Evolutionary conservation across 495 filamentous ascomycete species (phyloP).

Genomic region (Hypomontagnella monticulosa): DNA sequence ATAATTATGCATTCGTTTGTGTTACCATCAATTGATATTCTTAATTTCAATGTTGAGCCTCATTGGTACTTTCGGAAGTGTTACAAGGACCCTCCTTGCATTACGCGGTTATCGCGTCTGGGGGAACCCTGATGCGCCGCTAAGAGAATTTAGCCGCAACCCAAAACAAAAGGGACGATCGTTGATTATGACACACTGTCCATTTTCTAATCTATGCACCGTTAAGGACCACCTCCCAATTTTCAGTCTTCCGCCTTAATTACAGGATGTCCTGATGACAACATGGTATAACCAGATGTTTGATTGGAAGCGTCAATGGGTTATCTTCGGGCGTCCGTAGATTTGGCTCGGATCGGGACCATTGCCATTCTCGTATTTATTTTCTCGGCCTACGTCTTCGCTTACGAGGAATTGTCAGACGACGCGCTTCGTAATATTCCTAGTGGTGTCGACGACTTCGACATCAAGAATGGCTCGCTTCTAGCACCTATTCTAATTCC

Average conservation of each 20-base stretch:
- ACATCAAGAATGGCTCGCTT: conserved; percentile 71
- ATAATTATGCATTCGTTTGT: too few species aligned
- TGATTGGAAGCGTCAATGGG: conserved; percentile 17
- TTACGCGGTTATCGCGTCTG: too few species aligned
- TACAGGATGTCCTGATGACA: conserved; percentile 13
- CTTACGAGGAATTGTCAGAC: conserved; percentile 81
- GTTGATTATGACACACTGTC: conserved; percentile 7
- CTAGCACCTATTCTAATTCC: conserved; percentile 83
- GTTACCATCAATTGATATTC: too few species aligned
- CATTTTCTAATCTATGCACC: conserved; percentile 2
- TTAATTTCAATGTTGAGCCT: too few species aligned
- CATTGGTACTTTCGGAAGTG: too few species aligned
- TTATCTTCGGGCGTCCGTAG: conserved; percentile 20
- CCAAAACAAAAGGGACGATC: background rate
- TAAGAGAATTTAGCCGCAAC: background rate
- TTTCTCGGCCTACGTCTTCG: conserved; percentile 42
- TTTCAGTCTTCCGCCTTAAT: background rate
- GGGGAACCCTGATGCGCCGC: too few species aligned
- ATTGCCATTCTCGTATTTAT: conserved; percentile 33
- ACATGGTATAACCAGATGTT: conserved; percentile 6
- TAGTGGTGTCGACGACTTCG: conserved; percentile 71
- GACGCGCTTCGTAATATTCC: conserved; percentile 70
- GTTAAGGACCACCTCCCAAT: background rate
- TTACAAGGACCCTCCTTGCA: too few species aligned
- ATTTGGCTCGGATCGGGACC: conserved; percentile 30